Percentiles rank a stretch among this genome's conserved stretches.
Evolutionary conservation across 208 protist genomes (phyloP).

Genomic region (Naegleria gruberi): DNA sequence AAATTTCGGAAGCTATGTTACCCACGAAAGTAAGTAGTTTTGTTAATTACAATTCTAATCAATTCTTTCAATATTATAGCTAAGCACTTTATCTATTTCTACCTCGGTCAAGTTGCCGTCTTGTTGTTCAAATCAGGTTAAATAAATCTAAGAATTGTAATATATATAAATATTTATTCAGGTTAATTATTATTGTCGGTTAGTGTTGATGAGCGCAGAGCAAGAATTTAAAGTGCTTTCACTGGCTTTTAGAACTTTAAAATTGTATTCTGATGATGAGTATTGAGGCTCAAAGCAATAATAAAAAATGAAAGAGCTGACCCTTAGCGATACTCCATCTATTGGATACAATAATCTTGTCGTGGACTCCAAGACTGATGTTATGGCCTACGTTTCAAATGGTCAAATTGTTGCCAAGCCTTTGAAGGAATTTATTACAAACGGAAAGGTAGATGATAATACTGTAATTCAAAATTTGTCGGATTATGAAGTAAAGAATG

Average conservation of each 20-base stretch:
- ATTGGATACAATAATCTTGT: neutral
- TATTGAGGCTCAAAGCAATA: no score
- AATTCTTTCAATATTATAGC: no score
- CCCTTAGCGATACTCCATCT: neutral
- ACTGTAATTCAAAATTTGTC: neutral
- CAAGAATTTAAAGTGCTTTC: no score
- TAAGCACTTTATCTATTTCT: slow-evolving; percentile 99
- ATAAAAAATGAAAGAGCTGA: neutral
- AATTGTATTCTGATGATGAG: neutral
- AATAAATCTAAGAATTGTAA: slow-evolving; percentile 26
- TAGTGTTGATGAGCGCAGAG: no score
- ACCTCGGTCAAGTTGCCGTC: slow-evolving; percentile 97
- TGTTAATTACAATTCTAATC: no score
- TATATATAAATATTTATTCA: no score
- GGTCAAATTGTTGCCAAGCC: neutral
- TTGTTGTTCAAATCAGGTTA: slow-evolving; percentile 95
- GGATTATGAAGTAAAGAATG: neutral
- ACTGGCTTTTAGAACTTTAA: no score
- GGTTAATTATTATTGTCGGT: no score
- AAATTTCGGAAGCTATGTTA: slow-evolving; percentile 99
- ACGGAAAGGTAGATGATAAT: neutral
- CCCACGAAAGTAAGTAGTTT: no score
- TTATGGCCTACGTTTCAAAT: neutral
- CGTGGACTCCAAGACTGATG: neutral
- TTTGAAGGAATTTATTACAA: neutral